Evolutionary conservation across 306 rosid genomes (phyloP).

Genomic region (Dalbergia cultrata): DNA sequence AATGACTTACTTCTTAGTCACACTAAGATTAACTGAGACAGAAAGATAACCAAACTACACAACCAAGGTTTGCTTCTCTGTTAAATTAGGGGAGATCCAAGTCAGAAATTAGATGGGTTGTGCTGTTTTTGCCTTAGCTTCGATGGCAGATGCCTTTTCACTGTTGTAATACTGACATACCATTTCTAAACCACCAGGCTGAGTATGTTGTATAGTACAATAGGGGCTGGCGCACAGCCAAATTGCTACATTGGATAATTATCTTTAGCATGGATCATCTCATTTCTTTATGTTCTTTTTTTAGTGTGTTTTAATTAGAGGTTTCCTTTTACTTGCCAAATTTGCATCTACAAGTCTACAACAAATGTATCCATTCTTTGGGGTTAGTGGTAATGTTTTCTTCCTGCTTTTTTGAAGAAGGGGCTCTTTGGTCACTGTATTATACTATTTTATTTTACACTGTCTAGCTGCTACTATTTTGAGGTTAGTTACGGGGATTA

Average conservation of each 20-base stretch:
- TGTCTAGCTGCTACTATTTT: conserved; percentile 23
- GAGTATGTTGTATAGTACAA: not conserved
- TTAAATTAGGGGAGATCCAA: not conserved
- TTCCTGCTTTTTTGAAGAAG: not conserved
- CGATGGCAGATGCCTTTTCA: no score
- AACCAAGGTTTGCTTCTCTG: not conserved
- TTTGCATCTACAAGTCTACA: not conserved
- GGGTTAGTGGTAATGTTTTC: not conserved
- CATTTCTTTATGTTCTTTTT: no score
- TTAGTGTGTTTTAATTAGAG: not conserved
- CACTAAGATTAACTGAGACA: not conserved
- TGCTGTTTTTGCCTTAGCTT: not conserved
- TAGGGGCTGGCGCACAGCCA: not conserved
- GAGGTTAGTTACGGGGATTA: not conserved
- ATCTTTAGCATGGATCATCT: no score
- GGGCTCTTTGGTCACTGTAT: conserved; percentile 11
- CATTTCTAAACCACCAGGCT: no score
- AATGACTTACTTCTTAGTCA: not conserved
- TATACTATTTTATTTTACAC: conserved; percentile 22
- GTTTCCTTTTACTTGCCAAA: conserved; percentile 12
- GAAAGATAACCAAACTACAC: not conserved
- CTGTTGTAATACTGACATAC: no score
- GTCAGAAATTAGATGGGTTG: not conserved
- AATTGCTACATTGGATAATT: no score
- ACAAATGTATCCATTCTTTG: not conserved